Evolutionary conservation across 2,329 filamentous ascomycete genomes (phyloP).

Genomic region (Calonectria multiphialidica): DNA sequence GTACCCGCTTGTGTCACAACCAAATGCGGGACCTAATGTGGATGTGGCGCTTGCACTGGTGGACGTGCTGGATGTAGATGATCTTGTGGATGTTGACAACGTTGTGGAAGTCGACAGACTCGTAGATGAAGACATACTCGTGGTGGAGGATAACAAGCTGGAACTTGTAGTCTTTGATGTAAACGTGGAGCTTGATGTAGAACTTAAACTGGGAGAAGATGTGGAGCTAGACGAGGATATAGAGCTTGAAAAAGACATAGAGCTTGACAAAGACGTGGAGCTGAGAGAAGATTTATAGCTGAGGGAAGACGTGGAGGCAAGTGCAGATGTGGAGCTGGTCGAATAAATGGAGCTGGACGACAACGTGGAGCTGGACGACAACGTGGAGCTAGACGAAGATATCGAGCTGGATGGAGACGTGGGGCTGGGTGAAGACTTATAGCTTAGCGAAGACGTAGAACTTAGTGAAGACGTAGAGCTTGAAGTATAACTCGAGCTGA

Average conservation of each 20-base stretch:
- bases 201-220: background rate
- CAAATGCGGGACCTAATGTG: background rate
- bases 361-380: no score
- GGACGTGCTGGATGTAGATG: background rate
- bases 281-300: no score
- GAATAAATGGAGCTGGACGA: no score
- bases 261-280: background rate
- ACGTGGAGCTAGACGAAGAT: no score
- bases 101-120: background rate
- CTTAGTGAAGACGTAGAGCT: no score
- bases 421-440: no score
- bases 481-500: no score
- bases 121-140: background rate
- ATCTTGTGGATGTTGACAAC: background rate
- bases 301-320: no score
- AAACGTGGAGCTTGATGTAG: background rate
- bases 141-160: background rate
- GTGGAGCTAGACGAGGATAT: background rate
- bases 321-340: no score
- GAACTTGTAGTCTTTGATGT: background rate
- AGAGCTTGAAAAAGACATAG: background rate
- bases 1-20: background rate
- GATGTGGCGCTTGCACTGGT: background rate
- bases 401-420: no score
- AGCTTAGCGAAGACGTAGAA: no score